These are phyloP conservation scores for Penicillium maclennaniae DNA, from an alignment of 495 filamentous ascomycete species.

Conservation along the genomic window DNA sequence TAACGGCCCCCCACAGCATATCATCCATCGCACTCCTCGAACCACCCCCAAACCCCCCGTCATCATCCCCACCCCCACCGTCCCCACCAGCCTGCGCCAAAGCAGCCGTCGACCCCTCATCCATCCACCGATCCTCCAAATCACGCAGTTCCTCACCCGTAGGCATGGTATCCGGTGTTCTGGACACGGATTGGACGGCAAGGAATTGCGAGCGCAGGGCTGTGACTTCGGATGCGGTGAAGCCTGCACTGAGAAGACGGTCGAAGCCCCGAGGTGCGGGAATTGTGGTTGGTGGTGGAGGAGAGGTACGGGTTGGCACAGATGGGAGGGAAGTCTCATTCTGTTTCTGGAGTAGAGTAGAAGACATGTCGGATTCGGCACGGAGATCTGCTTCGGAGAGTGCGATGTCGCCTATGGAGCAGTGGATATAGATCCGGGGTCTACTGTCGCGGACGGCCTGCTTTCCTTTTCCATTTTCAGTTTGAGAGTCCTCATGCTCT, in stretches of 20 bases:
- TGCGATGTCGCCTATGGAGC: constrained; percentile 67
- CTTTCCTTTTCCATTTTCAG: constrained; percentile 54
- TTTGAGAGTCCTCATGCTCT: constrained; percentile 24
- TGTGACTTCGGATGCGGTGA: constrained; percentile 75
- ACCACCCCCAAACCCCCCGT: constrained; percentile 42
- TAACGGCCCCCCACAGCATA: constrained; percentile 80
- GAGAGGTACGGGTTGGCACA: constrained; percentile 2
- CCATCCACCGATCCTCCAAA: constrained; percentile 91
- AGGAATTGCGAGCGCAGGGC: constrained; percentile 82
- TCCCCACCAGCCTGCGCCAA: constrained; percentile 32
- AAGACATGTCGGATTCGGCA: constrained; percentile 57
- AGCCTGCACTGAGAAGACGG: constrained; percentile 72
- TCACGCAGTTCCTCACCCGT: constrained; percentile 53
- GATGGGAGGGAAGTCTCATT: constrained; percentile 6
- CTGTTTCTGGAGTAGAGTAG: constrained; percentile 25
- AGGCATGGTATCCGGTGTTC: constrained; percentile 85
- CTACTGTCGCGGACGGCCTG: constrained; percentile 42
- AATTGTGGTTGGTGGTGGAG: constrained; percentile 38
- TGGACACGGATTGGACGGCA: constrained; percentile 67
- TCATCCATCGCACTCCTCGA: constrained; percentile 64
- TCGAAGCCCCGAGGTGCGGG: constrained; percentile 85
- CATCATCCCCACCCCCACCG: constrained; percentile 49
- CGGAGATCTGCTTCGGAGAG: constrained; percentile 65
- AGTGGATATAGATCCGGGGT: constrained; percentile 75
- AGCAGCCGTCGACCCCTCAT: constrained; percentile 56